A percentile compares a stretch with the other conserved stretches of the same genome.
phyloP scores from a whole-genome alignment of 192 early-diverging fungal genomes.

The Coemansia sp. region DNA sequence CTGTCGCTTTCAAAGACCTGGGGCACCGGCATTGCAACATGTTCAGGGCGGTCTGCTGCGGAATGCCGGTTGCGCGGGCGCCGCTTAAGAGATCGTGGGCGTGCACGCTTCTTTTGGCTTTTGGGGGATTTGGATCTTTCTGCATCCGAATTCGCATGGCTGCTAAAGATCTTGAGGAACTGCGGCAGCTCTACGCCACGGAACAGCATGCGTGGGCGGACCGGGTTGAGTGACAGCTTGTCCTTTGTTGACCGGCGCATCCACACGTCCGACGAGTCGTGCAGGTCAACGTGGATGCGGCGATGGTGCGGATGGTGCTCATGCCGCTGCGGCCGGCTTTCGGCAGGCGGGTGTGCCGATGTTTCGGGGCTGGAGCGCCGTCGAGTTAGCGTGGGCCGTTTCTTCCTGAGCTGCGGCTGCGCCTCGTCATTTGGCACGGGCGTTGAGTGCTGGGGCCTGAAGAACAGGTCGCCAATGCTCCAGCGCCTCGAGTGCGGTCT shows the following conservation, averaged over 20 bases:
- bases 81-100: constrained; percentile 1
- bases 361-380: constrained; percentile 2
- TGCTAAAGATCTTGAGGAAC: constrained; percentile 11
- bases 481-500: constrained; percentile 7
- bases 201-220: constrained; percentile 6
- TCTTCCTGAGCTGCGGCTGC: background rate
- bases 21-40: constrained; percentile 1
- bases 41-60: background rate
- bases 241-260: constrained; percentile 19
- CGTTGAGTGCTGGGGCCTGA: background rate
- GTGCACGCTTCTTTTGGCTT: background rate
- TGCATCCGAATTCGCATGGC: constrained; percentile 4
- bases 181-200: constrained; percentile 17
- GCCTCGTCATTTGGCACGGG: no score
- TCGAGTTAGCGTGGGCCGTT: background rate
- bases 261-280: constrained; percentile 22
- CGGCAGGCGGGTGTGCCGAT: background rate
- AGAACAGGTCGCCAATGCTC: constrained; percentile 9
- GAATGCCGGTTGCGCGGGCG: background rate
- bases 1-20: background rate
- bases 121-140: background rate
- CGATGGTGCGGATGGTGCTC: background rate
- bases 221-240: constrained; percentile 9
- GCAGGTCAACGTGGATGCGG: constrained; percentile 4
- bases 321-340: background rate